Evolutionary conservation across 179 eudicot genomes (phyloP).

Genomic region (Sideroxylon spinosum): DNA sequence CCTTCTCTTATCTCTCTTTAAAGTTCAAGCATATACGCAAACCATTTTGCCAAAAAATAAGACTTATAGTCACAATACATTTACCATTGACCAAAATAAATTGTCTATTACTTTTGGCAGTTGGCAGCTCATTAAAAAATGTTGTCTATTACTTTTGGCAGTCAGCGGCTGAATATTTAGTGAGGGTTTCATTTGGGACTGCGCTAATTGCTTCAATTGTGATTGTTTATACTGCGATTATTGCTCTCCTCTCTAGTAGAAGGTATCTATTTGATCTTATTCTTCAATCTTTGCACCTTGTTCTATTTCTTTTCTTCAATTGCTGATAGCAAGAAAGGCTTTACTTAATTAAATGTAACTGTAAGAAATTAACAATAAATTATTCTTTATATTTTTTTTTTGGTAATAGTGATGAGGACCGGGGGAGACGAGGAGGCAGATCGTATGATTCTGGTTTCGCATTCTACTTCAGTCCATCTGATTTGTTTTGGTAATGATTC

Average conservation of each 20-base stretch:
- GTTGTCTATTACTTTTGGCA: constrained; percentile 28
- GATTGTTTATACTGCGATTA: constrained; percentile 80
- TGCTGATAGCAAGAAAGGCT: not conserved
- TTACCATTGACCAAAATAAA: constrained; percentile 7
- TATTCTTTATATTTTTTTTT: not conserved
- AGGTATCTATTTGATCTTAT: constrained; percentile 39
- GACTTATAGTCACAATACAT: not conserved
- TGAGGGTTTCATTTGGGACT: constrained; percentile 95
- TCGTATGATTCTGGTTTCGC: constrained; percentile 54
- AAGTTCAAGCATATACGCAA: not conserved
- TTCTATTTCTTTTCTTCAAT: not conserved
- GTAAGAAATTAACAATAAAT: not conserved
- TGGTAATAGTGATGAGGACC: constrained; percentile 53
- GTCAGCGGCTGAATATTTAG: constrained; percentile 77
- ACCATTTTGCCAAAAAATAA: not conserved
- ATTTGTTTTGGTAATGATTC: constrained; percentile 71
- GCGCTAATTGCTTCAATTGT: constrained; percentile 89
- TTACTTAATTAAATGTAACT: not conserved
- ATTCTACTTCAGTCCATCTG: constrained; percentile 51
- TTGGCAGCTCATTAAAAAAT: constrained; percentile 33
- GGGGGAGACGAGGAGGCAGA: constrained; percentile 76
- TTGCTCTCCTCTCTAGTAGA: constrained; percentile 69
- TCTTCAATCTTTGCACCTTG: constrained; percentile 8
- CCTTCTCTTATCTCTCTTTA: not conserved
- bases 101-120: constrained; percentile 39